Base-by-base conservation (phyloP, 352 stramenopile species). In the Globisporangium solare region DNA sequence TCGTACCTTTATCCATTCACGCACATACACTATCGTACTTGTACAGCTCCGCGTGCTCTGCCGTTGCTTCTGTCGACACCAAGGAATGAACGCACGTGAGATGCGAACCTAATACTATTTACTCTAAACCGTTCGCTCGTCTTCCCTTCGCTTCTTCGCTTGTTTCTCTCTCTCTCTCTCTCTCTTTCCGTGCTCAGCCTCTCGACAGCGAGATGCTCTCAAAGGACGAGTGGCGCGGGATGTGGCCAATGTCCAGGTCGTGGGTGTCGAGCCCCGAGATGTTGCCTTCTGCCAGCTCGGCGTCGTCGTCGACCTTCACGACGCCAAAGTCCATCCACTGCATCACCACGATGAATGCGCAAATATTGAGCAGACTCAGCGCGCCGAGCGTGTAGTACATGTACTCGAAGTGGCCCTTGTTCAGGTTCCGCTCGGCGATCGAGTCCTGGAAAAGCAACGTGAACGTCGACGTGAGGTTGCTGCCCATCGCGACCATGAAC, bases 281-380 rank as follows among this genome's bases (percentile, higher is more conserved):
- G 27, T 48, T 88, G 64, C 35, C 74, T 79, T 49, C 75, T 11
- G 86, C 69, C 49, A 87, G 67, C 60, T 87, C 77, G 47, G 86
- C 75, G 56, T 88, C 76, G 18, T 73, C 71, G 51, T 94, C 79
- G 18, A 88, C 80, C 24, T 77, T 70, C 54, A 78, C 79, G 80
- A 94, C 90, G 56, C 85, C 85, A 56, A 94, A 94, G 66, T 92
- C 76, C 85, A 92, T 94, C 73, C 71, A 86, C 55, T 89, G 70
- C 85, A 94, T 94, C 27, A 93, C 77, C 14, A 74, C 73, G 27
- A 91, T 73, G 65, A 87, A 94, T 46, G 60, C 70, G 24, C 84
- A 41, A 22, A 89, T 78, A 65, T 94, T 94, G 27, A 94, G 31
- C 31, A 88, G 56, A 47, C 82, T 86, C 18, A 92, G 59, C 18